Evolutionary conservation across 306 rosid genomes (phyloP).

Genomic region (Luffa aegyptiaca): DNA sequence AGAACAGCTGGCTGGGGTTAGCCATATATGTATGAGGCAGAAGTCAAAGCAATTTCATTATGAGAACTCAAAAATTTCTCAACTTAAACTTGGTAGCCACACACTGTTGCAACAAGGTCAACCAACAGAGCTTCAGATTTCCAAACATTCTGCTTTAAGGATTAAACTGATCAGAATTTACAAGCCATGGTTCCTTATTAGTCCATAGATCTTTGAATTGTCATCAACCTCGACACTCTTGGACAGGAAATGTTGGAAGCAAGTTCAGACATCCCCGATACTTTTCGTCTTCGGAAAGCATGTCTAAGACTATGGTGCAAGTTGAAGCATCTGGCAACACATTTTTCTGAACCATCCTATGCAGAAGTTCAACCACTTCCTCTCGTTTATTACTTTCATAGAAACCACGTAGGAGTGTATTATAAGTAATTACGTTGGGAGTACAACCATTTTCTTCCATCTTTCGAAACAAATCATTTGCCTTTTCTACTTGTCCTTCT

Average conservation of each 20-base stretch:
- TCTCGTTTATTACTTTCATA: slow-evolving; percentile 15
- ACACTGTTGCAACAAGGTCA: background rate
- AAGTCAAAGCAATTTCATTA: background rate
- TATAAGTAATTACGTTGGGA: slow-evolving; percentile 21
- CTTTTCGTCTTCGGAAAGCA: slow-evolving; percentile 23
- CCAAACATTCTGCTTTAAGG: background rate
- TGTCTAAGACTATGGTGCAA: slow-evolving; percentile 21
- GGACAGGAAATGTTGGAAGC: slow-evolving; percentile 30
- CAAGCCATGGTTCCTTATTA: background rate
- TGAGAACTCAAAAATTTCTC: background rate
- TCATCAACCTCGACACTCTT: background rate
- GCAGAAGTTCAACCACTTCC: slow-evolving; percentile 38
- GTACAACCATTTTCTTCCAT: slow-evolving; percentile 33
- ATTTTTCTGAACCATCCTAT: slow-evolving; percentile 22
- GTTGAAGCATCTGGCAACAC: slow-evolving; percentile 27
- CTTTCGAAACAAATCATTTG: slow-evolving; percentile 25
- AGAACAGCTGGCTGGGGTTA: background rate
- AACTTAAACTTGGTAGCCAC: background rate
- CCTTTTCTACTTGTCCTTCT: slow-evolving; percentile 25
- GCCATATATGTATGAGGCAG: background rate
- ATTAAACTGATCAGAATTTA: background rate
- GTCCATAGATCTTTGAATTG: background rate
- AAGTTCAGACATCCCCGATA: slow-evolving; percentile 21
- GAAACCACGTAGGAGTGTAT: slow-evolving; percentile 34
- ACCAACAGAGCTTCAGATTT: background rate